These are phyloP conservation scores for Rhizopus stolonifer DNA, from an alignment of 371 early-diverging fungal genomes.

Conservation along the genomic window DNA sequence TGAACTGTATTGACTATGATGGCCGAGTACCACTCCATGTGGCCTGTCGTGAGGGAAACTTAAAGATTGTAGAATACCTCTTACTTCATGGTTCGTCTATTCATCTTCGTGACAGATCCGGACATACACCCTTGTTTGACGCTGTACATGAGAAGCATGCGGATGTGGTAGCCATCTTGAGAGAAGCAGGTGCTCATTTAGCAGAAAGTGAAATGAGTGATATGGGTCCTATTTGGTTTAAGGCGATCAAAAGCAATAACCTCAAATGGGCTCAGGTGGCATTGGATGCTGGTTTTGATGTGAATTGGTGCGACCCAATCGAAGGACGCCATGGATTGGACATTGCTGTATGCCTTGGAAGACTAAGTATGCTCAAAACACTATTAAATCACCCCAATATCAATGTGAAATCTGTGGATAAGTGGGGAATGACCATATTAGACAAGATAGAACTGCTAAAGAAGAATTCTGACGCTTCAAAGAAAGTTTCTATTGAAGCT, in stretches of 20 bases:
- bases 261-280: slow-evolving; percentile 35
- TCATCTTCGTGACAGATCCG: slow-evolving; percentile 87
- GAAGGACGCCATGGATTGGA: slow-evolving; percentile 43
- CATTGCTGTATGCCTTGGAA: slow-evolving; percentile 38
- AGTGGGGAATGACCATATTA: slow-evolving; percentile 34
- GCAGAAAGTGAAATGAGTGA: slow-evolving; percentile 76
- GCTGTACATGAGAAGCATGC: slow-evolving; percentile 65
- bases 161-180: slow-evolving; percentile 66
- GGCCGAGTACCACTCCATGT: slow-evolving; percentile 86
- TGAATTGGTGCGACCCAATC: slow-evolving; percentile 45
- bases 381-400: slow-evolving; percentile 29
- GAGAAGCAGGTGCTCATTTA: slow-evolving; percentile 89
- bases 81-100: slow-evolving; percentile 86
- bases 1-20: slow-evolving; percentile 86
- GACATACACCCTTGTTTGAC: slow-evolving; percentile 89
- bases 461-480: slow-evolving; percentile 1
- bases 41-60: slow-evolving; percentile 80
- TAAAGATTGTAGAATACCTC: slow-evolving; percentile 70
- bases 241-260: slow-evolving; percentile 38
- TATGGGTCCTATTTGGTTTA: slow-evolving; percentile 50
- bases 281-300: slow-evolving; percentile 40
- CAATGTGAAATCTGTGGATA: slow-evolving; percentile 23
- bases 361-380: slow-evolving; percentile 32
- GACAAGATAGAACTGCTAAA: slow-evolving; percentile 33
- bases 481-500: background rate